phyloP scores from a whole-genome alignment of 192 early-diverging fungal genomes.

The Phlyctochytrium bullatum region DNA sequence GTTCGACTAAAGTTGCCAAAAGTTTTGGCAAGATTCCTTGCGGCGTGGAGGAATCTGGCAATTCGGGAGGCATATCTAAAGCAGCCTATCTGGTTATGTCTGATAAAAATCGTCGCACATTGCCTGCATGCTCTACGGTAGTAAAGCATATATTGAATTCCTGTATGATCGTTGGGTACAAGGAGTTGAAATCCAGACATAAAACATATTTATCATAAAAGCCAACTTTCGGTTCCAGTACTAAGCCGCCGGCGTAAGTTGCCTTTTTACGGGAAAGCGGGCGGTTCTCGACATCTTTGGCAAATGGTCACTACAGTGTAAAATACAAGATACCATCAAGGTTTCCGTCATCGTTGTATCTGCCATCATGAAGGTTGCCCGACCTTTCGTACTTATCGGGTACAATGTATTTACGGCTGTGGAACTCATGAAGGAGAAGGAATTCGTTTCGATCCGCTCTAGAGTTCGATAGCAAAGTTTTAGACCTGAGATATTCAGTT shows the following conservation, averaged over 20 bases:
- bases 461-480: slow-evolving; percentile 78
- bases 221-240: slow-evolving; percentile 96
- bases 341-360: slow-evolving; percentile 35
- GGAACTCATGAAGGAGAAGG: slow-evolving; percentile 94
- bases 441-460: slow-evolving; percentile 95
- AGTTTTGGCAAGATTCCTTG: slow-evolving; percentile 85
- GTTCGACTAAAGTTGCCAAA: slow-evolving; percentile 83
- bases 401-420: slow-evolving; percentile 83
- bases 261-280: slow-evolving; percentile 65
- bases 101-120: slow-evolving; percentile 10
- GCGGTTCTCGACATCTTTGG: too few relatives aligned
- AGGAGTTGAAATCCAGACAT: slow-evolving; percentile 96
- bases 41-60: slow-evolving; percentile 63
- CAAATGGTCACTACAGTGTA: too few relatives aligned
- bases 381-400: slow-evolving; percentile 77
- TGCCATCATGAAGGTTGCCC: slow-evolving; percentile 27
- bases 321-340: too few relatives aligned
- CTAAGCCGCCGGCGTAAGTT: slow-evolving; percentile 90
- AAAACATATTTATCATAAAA: slow-evolving; percentile 95
- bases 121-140: slow-evolving; percentile 67
- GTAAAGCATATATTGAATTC: slow-evolving; percentile 99
- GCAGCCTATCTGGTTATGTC: slow-evolving; percentile 16
- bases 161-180: slow-evolving; percentile 99
- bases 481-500: slow-evolving; percentile 45
- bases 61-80: slow-evolving; percentile 72